A percentile compares a stretch with the other conserved stretches of the same genome.
Evolutionary conservation across 169 alveolate genomes (phyloP).

Genomic region (Plasmodium coatneyi): DNA sequence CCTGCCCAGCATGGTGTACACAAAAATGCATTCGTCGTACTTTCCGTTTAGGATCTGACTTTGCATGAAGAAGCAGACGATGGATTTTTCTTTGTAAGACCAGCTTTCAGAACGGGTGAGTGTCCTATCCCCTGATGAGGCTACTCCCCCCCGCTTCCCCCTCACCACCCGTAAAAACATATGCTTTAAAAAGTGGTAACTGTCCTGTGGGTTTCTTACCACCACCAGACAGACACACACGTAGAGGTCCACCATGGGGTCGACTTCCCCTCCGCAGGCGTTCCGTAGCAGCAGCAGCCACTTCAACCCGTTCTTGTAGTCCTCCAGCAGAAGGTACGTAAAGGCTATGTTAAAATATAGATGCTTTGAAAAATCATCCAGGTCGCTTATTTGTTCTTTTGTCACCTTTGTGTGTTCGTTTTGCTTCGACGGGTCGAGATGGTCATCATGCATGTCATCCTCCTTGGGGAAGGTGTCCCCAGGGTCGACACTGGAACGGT

Average conservation of each 20-base stretch:
- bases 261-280: background rate
- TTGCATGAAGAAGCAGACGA: slow-evolving; percentile 63
- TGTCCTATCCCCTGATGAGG: background rate
- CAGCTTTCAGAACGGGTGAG: background rate
- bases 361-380: slow-evolving; percentile 57
- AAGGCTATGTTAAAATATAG: slow-evolving; percentile 63
- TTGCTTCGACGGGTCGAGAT: background rate
- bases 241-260: slow-evolving; percentile 37
- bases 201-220: slow-evolving; percentile 19
- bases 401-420: background rate
- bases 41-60: slow-evolving; percentile 56
- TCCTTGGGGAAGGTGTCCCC: background rate
- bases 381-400: background rate
- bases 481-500: background rate
- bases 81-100: slow-evolving; percentile 24
- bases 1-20: slow-evolving; percentile 3
- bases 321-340: slow-evolving; percentile 63
- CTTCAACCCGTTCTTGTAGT: slow-evolving; percentile 56
- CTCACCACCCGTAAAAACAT: background rate
- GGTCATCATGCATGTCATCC: background rate
- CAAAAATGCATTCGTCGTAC: slow-evolving; percentile 66
- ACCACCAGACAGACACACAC: slow-evolving; percentile 6
- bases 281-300: slow-evolving; percentile 10
- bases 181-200: slow-evolving; percentile 49
- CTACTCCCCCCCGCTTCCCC: background rate